Evolutionary conservation across 2,329 filamentous ascomycete species (phyloP), one percentile per base, ranked within the genome.

Genomic region (Cryphonectria naterciae): DNA sequence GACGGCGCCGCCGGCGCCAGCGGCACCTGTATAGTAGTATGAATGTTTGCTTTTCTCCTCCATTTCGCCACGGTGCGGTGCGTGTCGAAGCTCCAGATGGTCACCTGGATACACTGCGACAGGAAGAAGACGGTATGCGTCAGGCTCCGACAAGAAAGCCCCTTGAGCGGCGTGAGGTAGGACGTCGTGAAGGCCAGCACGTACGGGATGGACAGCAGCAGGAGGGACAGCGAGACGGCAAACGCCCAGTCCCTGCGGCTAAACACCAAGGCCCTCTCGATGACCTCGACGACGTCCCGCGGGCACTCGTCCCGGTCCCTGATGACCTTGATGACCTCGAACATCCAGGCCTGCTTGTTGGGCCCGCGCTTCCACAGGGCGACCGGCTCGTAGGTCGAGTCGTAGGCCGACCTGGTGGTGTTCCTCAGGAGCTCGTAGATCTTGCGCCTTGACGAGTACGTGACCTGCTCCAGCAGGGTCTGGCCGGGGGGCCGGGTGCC

Each of bases 341-440:
- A 8, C 63, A 65, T 65, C 63, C 63, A 65, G 19, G 28, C 8
- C 17, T 65, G 63, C 41, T 65, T 65, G 43, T 65, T 65, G 63
- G 25, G 63, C 4, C 63, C 63, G 25, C 63, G 43, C 17, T 35
- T 65, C 63, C 63, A 65, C 17, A 65, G 28, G 17, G 63, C 63
- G 4, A 65, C 63, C 3, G 63, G 63, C 28, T 65, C 41, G 28
- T 65, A 65, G 15, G 63, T 65, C 17, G 63, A 65, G 1, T 32
- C 41, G 41, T 65, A 65, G 11, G 63, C 63, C 28, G n/a, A 28
- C 25, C 35, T 65, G 39, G 63, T 65, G 63, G 52, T 49, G 41
- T 17, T 52, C 4, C 17, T 8, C 6, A 52, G 8, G 6, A 52
- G 13, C 43, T 22, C 5, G 6, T 52, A 19, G 8, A 49, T 8